Base-by-base conservation (phyloP, 2,329 filamentous ascomycete species). In the Penicillium sp. region DNA sequence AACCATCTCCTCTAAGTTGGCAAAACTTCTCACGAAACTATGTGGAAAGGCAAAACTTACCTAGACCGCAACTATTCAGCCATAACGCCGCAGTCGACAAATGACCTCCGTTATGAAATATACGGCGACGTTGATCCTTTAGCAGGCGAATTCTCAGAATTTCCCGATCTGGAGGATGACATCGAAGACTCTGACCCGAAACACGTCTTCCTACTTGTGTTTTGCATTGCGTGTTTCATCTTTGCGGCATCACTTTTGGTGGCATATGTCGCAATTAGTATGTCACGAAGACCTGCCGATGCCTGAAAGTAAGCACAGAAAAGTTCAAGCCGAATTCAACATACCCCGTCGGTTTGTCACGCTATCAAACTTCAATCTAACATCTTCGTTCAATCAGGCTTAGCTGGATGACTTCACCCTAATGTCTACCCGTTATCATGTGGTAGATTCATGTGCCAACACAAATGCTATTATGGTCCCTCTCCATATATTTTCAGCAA, bases 1-100 rank as follows among this genome's bases (percentile, higher is more conserved):
- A n/a, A n/a, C 21, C 20, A 13, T 4, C 17, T 21, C 15, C 18
- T 12, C 20, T 10, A 10, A 36, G 15, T 20, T 36, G 10, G 8
- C n/a, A 37, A 7, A 15, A 13, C 7, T 23, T 20, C 10, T 37
- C 34, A 3, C 20, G 12, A 29, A 17, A 33, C 17, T n/a, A 55
- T 55, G 52, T 52, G 52, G 49, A 55, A 46, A 32, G 46, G 23
- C 45, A 52, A 44, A 24, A 52, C 21, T 15, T 29, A 34, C 21
- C 24, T 55, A 3, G 45, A 52, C 26, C 52, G 33, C 10, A 26
- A 49, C 7, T 55, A 55, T 42, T 46, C 44, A 24, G 32, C 52
- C 3, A 36, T 49, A 10, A 7, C 33, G 15, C 33, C 44, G 0
- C 23, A 4, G 12, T 6, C 20, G 4, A 41, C 27, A 15, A 20